phyloP scores from a whole-genome alignment of 2,329 filamentous ascomycete genomes.

The Cladosporium halotolerans region DNA sequence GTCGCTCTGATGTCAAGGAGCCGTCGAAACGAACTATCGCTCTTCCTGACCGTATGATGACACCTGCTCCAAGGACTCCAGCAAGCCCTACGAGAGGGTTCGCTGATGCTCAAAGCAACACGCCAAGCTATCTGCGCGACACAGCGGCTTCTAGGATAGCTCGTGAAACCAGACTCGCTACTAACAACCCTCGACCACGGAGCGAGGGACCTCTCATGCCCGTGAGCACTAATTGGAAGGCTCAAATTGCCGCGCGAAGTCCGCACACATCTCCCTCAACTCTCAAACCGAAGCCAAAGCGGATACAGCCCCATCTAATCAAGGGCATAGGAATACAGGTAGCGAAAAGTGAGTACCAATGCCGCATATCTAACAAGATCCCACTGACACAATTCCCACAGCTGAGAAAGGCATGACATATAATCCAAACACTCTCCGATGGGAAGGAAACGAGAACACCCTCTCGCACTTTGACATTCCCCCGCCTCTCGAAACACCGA shows the following conservation, averaged over 20 bases:
- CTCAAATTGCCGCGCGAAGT: conserved; percentile 46
- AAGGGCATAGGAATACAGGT: conserved; percentile 73
- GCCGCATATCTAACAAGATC: neutral
- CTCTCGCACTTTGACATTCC: conserved; percentile 67
- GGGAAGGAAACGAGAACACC: conserved; percentile 94
- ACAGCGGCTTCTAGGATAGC: conserved; percentile 61
- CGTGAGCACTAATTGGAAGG: conserved; percentile 55
- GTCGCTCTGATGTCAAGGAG: conserved; percentile 26
- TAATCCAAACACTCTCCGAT: conserved; percentile 76
- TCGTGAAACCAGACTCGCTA: conserved; percentile 52
- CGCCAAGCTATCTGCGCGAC: conserved; percentile 60
- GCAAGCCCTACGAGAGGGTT: conserved; percentile 45
- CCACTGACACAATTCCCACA: conserved; percentile 32
- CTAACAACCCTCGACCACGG: conserved; percentile 32
- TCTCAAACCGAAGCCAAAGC: conserved; percentile 41
- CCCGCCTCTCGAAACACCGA: conserved; percentile 31
- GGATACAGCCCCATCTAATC: conserved; percentile 71
- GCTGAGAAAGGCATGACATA: conserved; percentile 94
- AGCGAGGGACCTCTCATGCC: conserved; percentile 46
- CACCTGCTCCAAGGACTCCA: conserved; percentile 45
- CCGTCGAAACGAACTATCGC: conserved; percentile 22
- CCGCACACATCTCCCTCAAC: conserved; percentile 46
- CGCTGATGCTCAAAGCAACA: conserved; percentile 38
- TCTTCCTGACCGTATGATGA: conserved; percentile 42
- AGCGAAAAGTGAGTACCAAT: conserved; percentile 62